Conservation (phyloP, 148 eudicot species). For the Arctostaphylos glauca region DNA sequence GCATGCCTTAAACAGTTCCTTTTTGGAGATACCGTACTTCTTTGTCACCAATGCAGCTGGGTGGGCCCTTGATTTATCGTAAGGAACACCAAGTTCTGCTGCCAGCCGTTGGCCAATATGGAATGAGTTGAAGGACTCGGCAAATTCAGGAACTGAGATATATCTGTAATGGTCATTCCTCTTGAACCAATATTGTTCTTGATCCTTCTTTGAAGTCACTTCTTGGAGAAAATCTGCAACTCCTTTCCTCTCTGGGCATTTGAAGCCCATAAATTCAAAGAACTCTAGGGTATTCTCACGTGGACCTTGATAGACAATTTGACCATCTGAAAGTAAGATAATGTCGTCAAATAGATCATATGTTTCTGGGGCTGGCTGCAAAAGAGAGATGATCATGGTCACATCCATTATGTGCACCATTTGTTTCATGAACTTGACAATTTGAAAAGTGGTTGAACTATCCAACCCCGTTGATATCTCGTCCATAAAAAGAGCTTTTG, state of each 20-base stretch:
- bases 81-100: constrained; percentile 30
- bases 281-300: constrained; percentile 37
- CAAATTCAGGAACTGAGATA: constrained; percentile 36
- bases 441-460: constrained; percentile 44
- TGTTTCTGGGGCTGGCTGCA: constrained; percentile 49
- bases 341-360: constrained; percentile 43
- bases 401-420: constrained; percentile 51
- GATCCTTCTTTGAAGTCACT: constrained; percentile 46
- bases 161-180: constrained; percentile 31
- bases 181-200: constrained; percentile 43
- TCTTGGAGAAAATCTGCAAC: constrained; percentile 50
- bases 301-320: constrained; percentile 46
- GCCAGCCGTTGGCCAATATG: constrained; percentile 33
- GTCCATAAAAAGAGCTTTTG: constrained; percentile 46
- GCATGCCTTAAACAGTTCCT: constrained; percentile 57
- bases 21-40: constrained; percentile 54
- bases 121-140: constrained; percentile 22
- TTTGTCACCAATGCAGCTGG: constrained; percentile 46
- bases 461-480: constrained; percentile 50
- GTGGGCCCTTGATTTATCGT: constrained; percentile 34
- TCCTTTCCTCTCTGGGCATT: constrained; percentile 53
- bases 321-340: constrained; percentile 45
- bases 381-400: constrained; percentile 46
- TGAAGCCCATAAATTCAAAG: constrained; percentile 44
- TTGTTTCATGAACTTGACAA: constrained; percentile 38